Evolutionary conservation across 305 asterid species (phyloP).

Genomic region (Solanum hybrid): DNA sequence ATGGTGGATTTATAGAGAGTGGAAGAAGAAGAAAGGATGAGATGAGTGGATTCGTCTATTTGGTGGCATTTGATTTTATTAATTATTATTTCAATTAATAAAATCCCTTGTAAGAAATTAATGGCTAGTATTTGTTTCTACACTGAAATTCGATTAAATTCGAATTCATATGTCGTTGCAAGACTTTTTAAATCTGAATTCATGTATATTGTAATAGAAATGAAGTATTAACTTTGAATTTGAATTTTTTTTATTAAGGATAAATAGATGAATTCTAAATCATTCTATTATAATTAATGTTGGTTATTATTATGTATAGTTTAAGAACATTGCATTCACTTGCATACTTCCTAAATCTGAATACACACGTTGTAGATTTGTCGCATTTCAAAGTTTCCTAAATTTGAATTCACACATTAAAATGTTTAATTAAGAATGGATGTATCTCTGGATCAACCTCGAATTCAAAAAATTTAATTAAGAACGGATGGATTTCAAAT

Average conservation of each 20-base stretch:
- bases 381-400: rapidly evolving
- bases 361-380: no score
- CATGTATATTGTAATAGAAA: no score
- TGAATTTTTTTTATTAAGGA: not conserved
- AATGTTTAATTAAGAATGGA: no score
- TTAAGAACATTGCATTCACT: not conserved
- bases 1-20: constrained; percentile 6
- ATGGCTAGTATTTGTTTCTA: not conserved
- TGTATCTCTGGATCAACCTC: no score
- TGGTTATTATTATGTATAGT: not conserved
- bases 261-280: not conserved
- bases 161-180: no score
- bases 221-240: no score
- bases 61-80: not conserved
- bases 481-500: not conserved
- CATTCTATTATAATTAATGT: not conserved
- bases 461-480: no score
- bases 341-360: no score
- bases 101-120: not conserved
- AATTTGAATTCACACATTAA: not conserved
- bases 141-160: not conserved
- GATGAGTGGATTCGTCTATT: not conserved
- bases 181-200: no score
- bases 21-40: not conserved
- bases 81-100: no score